Base-by-base conservation (phyloP, 2,329 filamentous ascomycete genomes). In the Neonectria neomacrospora region DNA sequence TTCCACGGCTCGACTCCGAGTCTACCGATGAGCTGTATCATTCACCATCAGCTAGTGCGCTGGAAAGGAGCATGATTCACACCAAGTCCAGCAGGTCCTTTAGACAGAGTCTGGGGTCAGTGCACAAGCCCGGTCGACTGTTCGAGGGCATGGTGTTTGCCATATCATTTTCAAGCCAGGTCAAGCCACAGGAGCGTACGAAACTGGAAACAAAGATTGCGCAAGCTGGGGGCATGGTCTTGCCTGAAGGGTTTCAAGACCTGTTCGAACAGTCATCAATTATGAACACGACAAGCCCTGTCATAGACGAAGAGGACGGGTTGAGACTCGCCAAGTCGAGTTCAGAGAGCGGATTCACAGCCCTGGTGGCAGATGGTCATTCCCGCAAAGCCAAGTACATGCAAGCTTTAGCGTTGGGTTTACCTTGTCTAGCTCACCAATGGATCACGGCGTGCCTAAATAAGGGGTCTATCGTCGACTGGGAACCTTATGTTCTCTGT, bases 311-410 rank as follows among this genome's bases (percentile, higher is more conserved):
- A 66, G 58, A 74, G 45, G 74, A 67, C 23, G 66, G 57, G 14
- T 55, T 96, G 18, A 80, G 77, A 1, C 82, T 96, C 1, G 87
- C 81, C 2, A 68, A 81, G 11, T 76, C 81, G 22, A 85, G 86
- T 22, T 73, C 80, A 37, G 79, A 84, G 2, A 81, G 89, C 1
- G 90, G 92, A 0, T 98, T 99, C 74, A 89, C 92, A 0, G 94
- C 93, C 4, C 81, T 98, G 14, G 92, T 99, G 63, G 91, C 94
- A 0, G 93, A 98, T 73, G 87, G 88, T 5, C 91, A 97, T 76
- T 96, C 92, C 7, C 89, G 95, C 50, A 94, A 93, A 66, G 87
- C 90, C 53, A 99, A 98, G 76, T 97, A 96, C 77, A 92, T 98
- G 84, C 94, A 98, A 79, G 96, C 96, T 0, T 86, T 99, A 2